Evolutionary conservation across 164 flowering plant genomes (phyloP), one percentile per base, ranked within the genome.

Genomic region (Magnolia sinica): DNA sequence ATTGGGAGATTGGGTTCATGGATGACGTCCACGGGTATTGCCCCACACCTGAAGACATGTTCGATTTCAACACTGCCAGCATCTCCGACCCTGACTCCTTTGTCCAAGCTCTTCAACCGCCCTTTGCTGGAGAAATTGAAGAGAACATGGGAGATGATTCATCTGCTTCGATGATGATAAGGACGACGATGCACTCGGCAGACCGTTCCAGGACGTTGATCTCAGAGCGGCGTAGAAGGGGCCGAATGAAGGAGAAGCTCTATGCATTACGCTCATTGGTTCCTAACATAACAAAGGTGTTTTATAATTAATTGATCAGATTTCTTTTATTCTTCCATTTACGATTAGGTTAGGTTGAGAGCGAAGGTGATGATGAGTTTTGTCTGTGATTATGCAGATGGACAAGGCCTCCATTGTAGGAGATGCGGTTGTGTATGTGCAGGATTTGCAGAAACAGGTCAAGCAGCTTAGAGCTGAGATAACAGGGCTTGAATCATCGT

Each of bases 371-470:
- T 20, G 20, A 69, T 11, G 20, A 69, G 71, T 68, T 22, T n/a
- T 73, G 16, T 64, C 22, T 19, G n/a, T 22, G 37, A 49, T 27
- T 24, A 31, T 82, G 84, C 83, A 94, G 98, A 95, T 95, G 98
- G 98, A 95, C 72, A 95, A 91, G 82, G 97, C 98, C 7, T 95
- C 98, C 8, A 95, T 92, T 19, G 84, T 94, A 70, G 98, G 94
- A 68, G 98, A 94, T 75, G 98, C 98, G 4, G 88, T 86, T 2
- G 64, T 78, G 4, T 91, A 94, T 68, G 83, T 92, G 29, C 90
- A 91, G 82, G 87, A 88, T 7, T 78, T 94, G 76, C 97, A 94
- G 82, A 81, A 59, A 76, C 85, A 91, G 78, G 89, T 91, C 18
- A 89, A 84, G 84, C 88, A 81, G 72, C 86, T 94, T 13, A 89